Evolutionary conservation across 305 asterid species (phyloP), one percentile per base, ranked within the genome.

Genomic region (Solanum hybrid): DNA sequence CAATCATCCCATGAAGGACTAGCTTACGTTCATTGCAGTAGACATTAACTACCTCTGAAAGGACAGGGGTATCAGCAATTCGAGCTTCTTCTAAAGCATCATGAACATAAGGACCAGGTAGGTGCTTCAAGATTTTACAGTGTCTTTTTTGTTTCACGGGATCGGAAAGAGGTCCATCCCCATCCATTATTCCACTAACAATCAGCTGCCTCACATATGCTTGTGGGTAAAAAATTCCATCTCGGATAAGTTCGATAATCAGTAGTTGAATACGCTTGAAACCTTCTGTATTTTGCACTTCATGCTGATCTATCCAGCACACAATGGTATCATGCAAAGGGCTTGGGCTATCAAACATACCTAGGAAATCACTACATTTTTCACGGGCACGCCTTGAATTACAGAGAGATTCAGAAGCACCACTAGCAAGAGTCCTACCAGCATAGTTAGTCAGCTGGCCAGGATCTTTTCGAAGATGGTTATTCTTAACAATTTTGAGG

Each of bases 291-390:
- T 93, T 97, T 78, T 95, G 98, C 88, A 95, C 98, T 90, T 97
- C 98, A 91, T 98, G 99, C 89, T 98, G 99, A 94, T 98, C 99
- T 87, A 98, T 93, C 99, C 99, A 98, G 88, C 99, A 96, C 37
- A 98, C 98, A 92, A 98, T 90, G 87, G 93, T 92, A 91, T 98
- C 99, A 93, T 98, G 99, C 93, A 97, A 92, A 51, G 96, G 98
- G 91, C 98, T 88, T 27, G 97, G 98, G 94, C 99, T 95, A 91
- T 95, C 98, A 89, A 94, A 95, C 88, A 91, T 81, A 91, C 92
- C 91, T 38, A 93, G 90, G 82, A 88, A 87, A 92, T 90, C 93
- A 92, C 88, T 93, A 69, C 31, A 90, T 92, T 90, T 94, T 89
- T 88, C 91, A 60, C 90, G 90, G 75, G 90, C 93, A 89, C 94